Evolutionary conservation across 2,329 filamentous ascomycete species (phyloP), one percentile per base, ranked within the genome.

Genomic region (Apiospora marii): DNA sequence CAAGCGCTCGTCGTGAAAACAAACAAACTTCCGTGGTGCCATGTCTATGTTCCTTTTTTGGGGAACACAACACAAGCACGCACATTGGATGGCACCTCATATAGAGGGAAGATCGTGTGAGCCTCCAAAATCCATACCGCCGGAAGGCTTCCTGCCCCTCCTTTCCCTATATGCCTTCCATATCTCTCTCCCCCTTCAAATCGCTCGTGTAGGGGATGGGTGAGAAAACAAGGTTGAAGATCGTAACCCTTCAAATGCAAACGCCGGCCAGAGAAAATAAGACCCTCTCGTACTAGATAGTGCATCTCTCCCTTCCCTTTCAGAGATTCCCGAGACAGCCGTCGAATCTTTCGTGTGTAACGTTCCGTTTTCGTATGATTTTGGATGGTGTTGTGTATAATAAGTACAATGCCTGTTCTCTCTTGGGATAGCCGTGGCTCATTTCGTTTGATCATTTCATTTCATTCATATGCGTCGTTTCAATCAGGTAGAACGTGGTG

Each of bases 391-490:
- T 8, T 41, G 37, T 41, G 37, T 41, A 64, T 64, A 64, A 41
- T 64, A 64, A 41, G 58, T 64, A 64, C 58, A 64, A 24, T 64
- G 22, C 41, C 16, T 41, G 30, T 6, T 41, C 10, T 41, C 41
- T 41, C 27, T 64, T 34, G 5, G 58, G 34, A n/a, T 64, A 19
- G 34, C 58, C 58, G 58, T 64, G 34, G 58, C 58, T 64, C 58
- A 24, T 64, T n/a, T 64, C 58, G 58, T 41, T 64, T 12, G 34
- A n/a, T 64, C 19, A 14, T 69, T 61, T 61, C 53, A 48, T 68
- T 49, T 69, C 67, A 49, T 69, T 69, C 67, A 49, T 69, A 49
- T 48, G 44, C 48, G 67, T 69, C 67, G 44, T 64, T 41, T 64
- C 58, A 64, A 24, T 64, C 58, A 64, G 58, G 8, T 41, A n/a